Evolutionary conservation across 148 eudicot species (phyloP).

Genomic region (Hydrangea macrophylla): DNA sequence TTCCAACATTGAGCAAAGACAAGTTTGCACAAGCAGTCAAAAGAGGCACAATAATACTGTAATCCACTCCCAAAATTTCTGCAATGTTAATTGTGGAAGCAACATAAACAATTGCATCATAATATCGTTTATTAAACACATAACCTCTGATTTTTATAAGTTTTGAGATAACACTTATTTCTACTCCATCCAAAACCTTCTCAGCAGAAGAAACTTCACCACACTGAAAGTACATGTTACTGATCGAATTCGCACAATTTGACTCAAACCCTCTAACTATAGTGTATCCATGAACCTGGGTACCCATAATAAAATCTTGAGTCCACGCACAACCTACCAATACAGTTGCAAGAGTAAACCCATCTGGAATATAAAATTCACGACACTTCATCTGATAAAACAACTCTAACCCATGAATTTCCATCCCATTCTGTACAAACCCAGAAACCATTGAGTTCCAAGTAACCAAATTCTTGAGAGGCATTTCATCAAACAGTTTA

Average conservation of each 20-base stretch:
- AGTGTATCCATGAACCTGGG: conserved; percentile 27
- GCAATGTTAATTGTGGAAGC: conserved; percentile 3
- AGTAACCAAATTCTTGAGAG: conserved; percentile 26
- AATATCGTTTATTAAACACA: conserved; percentile 21
- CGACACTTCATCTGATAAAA: conserved; percentile 28
- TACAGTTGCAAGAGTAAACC: conserved; percentile 23
- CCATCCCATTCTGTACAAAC: conserved; percentile 27
- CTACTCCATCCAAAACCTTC: conserved; percentile 19
- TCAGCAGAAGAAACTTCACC: conserved; percentile 23
- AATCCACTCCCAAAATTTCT: conserved; percentile 25
- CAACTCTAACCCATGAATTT: conserved; percentile 20
- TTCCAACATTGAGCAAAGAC: conserved; percentile 25
- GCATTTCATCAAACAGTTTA: conserved; percentile 36
- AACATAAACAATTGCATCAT: conserved; percentile 16
- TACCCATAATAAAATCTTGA: conserved; percentile 23
- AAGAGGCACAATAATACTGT: conserved; percentile 25
- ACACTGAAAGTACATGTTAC: conserved; percentile 33
- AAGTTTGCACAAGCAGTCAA: conserved; percentile 26
- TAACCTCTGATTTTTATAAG: conserved; percentile 34
- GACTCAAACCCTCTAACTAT: conserved; percentile 26
- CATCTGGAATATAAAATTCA: conserved; percentile 24
- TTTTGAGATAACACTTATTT: conserved; percentile 14
- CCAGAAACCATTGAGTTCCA: conserved; percentile 42
- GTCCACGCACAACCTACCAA: conserved; percentile 20
- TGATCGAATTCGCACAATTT: conserved; percentile 13